These are phyloP conservation scores for Pythium guiyangense DNA, from an alignment of 352 stramenopile species.

Conservation along the genomic window DNA sequence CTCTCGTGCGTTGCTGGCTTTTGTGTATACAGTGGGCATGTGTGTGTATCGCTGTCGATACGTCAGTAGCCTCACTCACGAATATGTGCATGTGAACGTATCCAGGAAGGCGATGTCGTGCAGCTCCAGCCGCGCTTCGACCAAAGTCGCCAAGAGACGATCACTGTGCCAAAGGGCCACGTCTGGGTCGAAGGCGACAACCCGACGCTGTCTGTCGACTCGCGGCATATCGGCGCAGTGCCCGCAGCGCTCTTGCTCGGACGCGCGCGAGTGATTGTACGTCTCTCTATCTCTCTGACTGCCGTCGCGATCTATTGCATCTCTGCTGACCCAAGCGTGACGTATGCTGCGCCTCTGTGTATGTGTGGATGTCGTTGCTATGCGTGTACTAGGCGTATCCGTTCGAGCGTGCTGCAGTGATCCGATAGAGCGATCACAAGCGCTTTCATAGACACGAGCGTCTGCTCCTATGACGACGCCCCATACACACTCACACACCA, in stretches of 20 bases:
- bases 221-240: constrained; percentile 91
- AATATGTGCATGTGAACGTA: neutral
- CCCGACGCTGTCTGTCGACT: constrained; percentile 91
- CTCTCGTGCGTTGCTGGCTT: constrained; percentile 35
- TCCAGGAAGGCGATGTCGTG: constrained; percentile 76
- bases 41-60: neutral
- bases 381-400: constrained; percentile 13
- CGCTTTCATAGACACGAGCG: constrained; percentile 1
- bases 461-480: neutral
- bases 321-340: neutral
- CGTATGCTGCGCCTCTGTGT: neutral
- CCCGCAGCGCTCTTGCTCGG: constrained; percentile 86
- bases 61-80: no score
- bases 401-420: constrained; percentile 11
- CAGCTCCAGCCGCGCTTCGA: constrained; percentile 74
- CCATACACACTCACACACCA: neutral
- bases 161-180: constrained; percentile 89
- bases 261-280: constrained; percentile 58
- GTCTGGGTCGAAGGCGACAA: constrained; percentile 98
- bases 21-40: neutral
- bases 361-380: neutral
- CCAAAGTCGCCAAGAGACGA: constrained; percentile 40
- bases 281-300: constrained; percentile 19
- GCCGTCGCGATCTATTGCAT: neutral
- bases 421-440: constrained; percentile 16